Evolutionary conservation across 176 grass and related monocot species (phyloP).

Genomic region (Cocos nucifera): DNA sequence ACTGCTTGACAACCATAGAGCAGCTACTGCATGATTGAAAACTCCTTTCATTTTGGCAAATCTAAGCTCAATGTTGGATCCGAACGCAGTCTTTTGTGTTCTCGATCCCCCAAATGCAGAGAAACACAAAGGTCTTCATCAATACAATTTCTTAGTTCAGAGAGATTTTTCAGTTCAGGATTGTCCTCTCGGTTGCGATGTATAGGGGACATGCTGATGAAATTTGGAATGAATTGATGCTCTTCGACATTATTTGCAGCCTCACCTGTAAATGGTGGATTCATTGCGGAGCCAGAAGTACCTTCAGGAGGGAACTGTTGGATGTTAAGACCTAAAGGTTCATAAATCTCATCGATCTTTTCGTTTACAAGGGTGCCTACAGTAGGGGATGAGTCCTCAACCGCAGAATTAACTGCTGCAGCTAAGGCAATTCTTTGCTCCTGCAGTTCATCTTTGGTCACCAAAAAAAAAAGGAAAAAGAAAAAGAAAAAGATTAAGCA

Average conservation of each 20-base stretch:
- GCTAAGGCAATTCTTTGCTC: conserved; percentile 61
- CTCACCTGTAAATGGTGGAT: conserved; percentile 22
- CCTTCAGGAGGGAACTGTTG: conserved; percentile 48
- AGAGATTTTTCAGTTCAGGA: conserved; percentile 30
- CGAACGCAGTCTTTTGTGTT: conserved; percentile 44
- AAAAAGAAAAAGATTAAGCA: neutral
- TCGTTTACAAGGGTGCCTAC: conserved; percentile 22
- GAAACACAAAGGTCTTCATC: conserved; percentile 77
- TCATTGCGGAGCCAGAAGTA: conserved; percentile 25
- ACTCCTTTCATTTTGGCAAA: conserved; percentile 44
- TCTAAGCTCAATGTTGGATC: conserved; percentile 33
- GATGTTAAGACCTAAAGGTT: conserved; percentile 67
- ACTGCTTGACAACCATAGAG: too few species aligned
- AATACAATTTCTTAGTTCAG: conserved; percentile 51
- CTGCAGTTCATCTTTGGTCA: conserved; percentile 59
- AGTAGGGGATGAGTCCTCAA: conserved; percentile 49
- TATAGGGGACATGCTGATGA: conserved; percentile 49
- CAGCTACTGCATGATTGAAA: too few species aligned
- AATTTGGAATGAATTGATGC: conserved; percentile 83
- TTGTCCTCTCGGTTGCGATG: conserved; percentile 24
- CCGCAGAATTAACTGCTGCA: conserved; percentile 40
- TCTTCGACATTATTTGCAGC: conserved; percentile 55
- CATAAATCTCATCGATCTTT: conserved; percentile 54
- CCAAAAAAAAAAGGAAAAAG: neutral
- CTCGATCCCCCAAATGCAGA: conserved; percentile 70